A percentile compares a stretch with the other conserved stretches of the same genome.
Conservation (phyloP, 2,329 filamentous ascomycete species). For the Lasiodiplodia theobromae region DNA sequence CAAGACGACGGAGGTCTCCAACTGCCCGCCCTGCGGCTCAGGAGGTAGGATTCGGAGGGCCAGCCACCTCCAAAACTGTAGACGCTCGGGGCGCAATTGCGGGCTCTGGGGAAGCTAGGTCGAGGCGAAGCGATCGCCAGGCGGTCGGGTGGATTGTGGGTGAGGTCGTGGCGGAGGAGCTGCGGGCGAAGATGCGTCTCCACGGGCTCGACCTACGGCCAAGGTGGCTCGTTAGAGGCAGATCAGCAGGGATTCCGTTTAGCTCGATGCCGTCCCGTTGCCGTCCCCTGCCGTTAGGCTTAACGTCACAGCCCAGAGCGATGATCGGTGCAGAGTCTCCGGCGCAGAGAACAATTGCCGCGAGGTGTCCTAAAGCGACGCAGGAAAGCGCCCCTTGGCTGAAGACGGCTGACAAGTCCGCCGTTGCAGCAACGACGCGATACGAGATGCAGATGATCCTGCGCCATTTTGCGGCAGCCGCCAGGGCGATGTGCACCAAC, state of each 20-base stretch:
- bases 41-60: conserved; percentile 25
- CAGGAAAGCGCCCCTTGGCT: conserved; percentile 20
- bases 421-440: conserved; percentile 18
- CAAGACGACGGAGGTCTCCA: conserved; percentile 21
- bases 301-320: conserved; percentile 17
- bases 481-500: background rate
- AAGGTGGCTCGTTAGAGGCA: conserved; percentile 30
- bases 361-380: conserved; percentile 15
- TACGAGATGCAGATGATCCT: conserved; percentile 25
- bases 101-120: conserved; percentile 10
- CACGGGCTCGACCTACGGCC: conserved; percentile 25
- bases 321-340: conserved; percentile 6
- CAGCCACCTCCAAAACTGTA: conserved; percentile 24
- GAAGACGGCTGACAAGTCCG: conserved; percentile 12
- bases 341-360: conserved; percentile 9
- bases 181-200: conserved; percentile 26
- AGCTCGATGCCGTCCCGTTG: conserved; percentile 23
- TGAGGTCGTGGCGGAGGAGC: conserved; percentile 22
- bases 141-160: conserved; percentile 27
- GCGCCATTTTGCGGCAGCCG: conserved; percentile 6
- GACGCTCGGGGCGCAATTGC: conserved; percentile 21
- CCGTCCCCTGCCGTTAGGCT: conserved; percentile 22
- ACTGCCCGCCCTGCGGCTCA: conserved; percentile 28
- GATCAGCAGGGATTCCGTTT: conserved; percentile 27
- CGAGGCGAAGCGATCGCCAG: conserved; percentile 25